Evolutionary conservation across 495 filamentous ascomycete genomes (phyloP).

Genomic region (Bathelium albidoporum): DNA sequence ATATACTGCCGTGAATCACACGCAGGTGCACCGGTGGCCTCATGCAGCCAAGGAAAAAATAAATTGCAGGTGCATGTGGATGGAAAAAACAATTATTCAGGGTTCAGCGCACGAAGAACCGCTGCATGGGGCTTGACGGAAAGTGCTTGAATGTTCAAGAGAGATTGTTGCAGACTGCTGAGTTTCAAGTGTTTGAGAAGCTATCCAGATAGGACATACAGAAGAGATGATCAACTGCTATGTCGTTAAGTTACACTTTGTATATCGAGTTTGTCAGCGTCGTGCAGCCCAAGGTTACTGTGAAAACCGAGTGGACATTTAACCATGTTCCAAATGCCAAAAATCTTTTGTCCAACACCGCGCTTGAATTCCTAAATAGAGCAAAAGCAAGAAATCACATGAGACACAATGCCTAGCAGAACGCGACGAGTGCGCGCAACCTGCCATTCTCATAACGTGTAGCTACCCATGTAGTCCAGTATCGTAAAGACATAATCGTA

Average conservation of each 20-base stretch:
- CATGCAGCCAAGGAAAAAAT: neutral
- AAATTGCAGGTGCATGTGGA: neutral
- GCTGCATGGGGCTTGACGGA: neutral
- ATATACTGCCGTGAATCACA: neutral
- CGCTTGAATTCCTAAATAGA: too few relatives aligned
- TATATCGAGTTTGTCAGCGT: too few relatives aligned
- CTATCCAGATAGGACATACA: neutral
- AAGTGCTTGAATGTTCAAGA: neutral
- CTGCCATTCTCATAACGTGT: neutral
- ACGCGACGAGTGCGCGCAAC: neutral
- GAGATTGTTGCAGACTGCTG: neutral
- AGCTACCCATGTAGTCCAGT: neutral
- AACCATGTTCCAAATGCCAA: neutral
- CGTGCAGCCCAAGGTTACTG: too few relatives aligned
- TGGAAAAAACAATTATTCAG: neutral
- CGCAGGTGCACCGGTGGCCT: neutral
- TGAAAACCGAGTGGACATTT: neutral
- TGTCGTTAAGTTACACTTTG: too few relatives aligned
- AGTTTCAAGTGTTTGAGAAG: neutral
- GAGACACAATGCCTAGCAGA: too few relatives aligned
- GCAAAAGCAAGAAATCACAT: too few relatives aligned
- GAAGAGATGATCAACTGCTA: neutral
- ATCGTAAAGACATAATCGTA: neutral
- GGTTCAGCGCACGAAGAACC: neutral
- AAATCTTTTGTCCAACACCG: neutral